These are phyloP conservation scores for Carpinus fangiana DNA, from an alignment of 306 rosid genomes.

Conservation along the genomic window DNA sequence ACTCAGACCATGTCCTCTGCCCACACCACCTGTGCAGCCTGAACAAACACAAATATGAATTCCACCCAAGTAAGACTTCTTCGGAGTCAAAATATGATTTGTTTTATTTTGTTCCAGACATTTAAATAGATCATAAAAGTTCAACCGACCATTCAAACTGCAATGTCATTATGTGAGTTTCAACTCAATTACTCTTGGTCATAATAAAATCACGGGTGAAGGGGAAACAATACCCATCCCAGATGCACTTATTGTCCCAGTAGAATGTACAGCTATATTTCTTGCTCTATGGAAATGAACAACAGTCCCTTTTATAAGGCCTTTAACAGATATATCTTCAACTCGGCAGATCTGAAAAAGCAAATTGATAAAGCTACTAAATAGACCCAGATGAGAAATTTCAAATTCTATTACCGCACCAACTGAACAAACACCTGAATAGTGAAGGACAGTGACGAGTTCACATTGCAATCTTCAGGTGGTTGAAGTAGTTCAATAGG, in stretches of 20 bases:
- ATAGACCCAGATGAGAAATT: constrained; percentile 7
- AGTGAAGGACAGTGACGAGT: constrained; percentile 89
- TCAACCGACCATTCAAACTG: neutral
- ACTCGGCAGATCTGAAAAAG: constrained; percentile 87
- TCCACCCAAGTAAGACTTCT: constrained; percentile 2
- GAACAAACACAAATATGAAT: constrained; percentile 23
- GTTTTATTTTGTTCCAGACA: neutral
- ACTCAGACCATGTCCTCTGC: constrained; percentile 57
- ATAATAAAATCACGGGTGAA: constrained; percentile 12
- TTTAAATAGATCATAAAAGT: neutral
- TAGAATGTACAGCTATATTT: constrained; percentile 67
- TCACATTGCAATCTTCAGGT: constrained; percentile 99
- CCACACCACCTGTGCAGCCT: constrained; percentile 95
- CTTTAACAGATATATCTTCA: constrained; percentile 85
- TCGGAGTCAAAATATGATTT: neutral
- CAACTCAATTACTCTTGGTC: neutral
- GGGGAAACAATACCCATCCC: constrained; percentile 74
- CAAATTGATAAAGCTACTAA: constrained; percentile 31
- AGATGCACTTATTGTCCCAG: constrained; percentile 83
- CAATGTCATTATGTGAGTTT: neutral
- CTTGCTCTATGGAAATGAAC: constrained; percentile 98
- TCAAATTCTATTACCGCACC: constrained; percentile 18
- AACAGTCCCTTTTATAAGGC: constrained; percentile 91
- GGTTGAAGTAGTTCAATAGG: constrained; percentile 83
- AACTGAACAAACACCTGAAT: constrained; percentile 68